These are phyloP conservation scores for Pyronema omphalodes DNA, from an alignment of 495 filamentous ascomycete genomes.

Conservation along the genomic window DNA sequence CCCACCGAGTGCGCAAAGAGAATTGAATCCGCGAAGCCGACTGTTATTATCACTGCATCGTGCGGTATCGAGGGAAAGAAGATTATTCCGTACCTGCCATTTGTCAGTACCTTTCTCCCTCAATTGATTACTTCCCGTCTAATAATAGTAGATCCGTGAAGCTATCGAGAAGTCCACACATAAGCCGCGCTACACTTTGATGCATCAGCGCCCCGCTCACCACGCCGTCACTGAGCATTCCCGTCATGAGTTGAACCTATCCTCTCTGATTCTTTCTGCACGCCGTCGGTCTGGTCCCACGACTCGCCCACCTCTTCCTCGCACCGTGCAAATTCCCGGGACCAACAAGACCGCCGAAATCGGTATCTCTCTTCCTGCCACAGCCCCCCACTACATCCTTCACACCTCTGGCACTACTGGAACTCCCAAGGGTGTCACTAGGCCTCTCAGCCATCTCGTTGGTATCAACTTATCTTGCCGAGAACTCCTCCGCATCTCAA, in stretches of 20 bases:
- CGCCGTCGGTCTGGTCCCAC: slow-evolving; percentile 32
- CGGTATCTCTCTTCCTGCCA: slow-evolving; percentile 55
- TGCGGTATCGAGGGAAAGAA: slow-evolving; percentile 82
- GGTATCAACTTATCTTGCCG: slow-evolving; percentile 61
- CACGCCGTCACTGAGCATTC: slow-evolving; percentile 48
- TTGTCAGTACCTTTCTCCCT: slow-evolving; percentile 6
- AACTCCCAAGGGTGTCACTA: slow-evolving; percentile 69
- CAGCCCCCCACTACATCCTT: slow-evolving; percentile 73
- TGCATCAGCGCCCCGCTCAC: slow-evolving; percentile 45
- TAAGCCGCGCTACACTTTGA: slow-evolving; percentile 30
- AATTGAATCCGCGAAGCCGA: slow-evolving; percentile 63
- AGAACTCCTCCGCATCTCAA: slow-evolving; percentile 60
- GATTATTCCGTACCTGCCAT: slow-evolving; percentile 19
- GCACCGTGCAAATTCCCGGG: neutral
- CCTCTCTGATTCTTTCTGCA: slow-evolving; percentile 50
- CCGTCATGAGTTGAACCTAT: slow-evolving; percentile 59
- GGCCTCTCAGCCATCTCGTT: slow-evolving; percentile 72
- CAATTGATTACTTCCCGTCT: neutral
- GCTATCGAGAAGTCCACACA: slow-evolving; percentile 31
- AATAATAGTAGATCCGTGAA: slow-evolving; percentile 20
- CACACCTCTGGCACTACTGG: slow-evolving; percentile 77
- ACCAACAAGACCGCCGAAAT: slow-evolving; percentile 8
- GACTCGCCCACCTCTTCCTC: neutral
- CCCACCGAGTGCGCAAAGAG: slow-evolving; percentile 65
- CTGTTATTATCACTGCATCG: slow-evolving; percentile 65